Base-by-base conservation (phyloP, 768 basidiomycete genomes). In the Clitopilus hobsonii region DNA sequence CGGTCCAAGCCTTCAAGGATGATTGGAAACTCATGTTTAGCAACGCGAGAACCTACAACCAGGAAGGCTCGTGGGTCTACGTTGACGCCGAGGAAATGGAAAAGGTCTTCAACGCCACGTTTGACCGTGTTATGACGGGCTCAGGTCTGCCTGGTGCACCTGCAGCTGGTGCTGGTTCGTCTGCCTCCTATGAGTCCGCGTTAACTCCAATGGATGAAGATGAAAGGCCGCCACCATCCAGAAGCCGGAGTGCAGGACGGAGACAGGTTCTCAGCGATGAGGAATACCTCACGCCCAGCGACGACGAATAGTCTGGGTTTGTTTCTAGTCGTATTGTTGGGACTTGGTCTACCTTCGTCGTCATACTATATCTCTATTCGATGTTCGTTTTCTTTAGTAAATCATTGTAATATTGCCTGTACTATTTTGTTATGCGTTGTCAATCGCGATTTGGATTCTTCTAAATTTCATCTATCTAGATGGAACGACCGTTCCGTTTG, bases 21-120 rank as follows among this genome's bases (percentile, higher is more conserved):
- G 93, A 96, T 68, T 93, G 88, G 85, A 80, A 81, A 60, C 80
- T 94, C 54, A 94, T 99, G 89, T 98, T 95, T 70, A 80, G 84
- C 69, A 98, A 98, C 63, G 95, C 96, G 4, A 81, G 90, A 62
- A 89, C 84, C 41, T 98, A 93, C 77, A 98, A 98, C 68, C 87
- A 89, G 69, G 93, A 96, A 70, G 93, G 89, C 1, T 95, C 93
- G 0, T 93, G 91, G 89, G 94, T 97, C 30, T 96, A 94, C 70
- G 78, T 89, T 57, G 93, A 96, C 58, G 94, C 96, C 6, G 89
- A 92, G 49, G 91, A 93, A 74, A 92, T 95, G 89, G 89, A 96
- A 72, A 90, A 89, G 65, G 85, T 86, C 49, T 94, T 95, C 67
- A 80, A 89, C 56, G 75, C 83, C 24, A 75, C 86, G 7, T 92